Evolutionary conservation across 2,329 filamentous ascomycete species (phyloP).

Genomic region (Colletotrichum chrysophilum): DNA sequence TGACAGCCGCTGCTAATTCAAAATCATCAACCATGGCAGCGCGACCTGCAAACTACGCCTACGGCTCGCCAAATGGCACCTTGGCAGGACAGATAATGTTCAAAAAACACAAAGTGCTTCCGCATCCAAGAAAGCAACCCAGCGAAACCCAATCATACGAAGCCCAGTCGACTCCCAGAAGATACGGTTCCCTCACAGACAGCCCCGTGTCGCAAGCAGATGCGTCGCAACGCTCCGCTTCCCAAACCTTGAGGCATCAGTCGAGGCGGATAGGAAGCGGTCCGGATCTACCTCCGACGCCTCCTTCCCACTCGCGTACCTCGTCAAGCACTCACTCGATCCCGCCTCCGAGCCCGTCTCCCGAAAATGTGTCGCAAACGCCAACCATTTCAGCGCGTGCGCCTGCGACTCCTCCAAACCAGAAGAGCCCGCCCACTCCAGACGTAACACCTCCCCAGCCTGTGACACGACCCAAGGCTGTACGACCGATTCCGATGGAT

Average conservation of each 20-base stretch:
- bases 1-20: constrained; percentile 28
- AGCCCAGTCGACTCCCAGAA: constrained; percentile 20
- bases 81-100: constrained; percentile 42
- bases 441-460: constrained; percentile 74
- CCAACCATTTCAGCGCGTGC: constrained; percentile 39
- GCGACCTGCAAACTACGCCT: constrained; percentile 31
- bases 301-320: constrained; percentile 64
- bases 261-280: constrained; percentile 46
- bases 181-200: constrained; percentile 22
- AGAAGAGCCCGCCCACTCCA: constrained; percentile 74
- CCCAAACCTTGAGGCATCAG: constrained; percentile 46
- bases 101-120: constrained; percentile 52
- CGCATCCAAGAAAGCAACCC: constrained; percentile 32
- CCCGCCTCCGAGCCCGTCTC: constrained; percentile 45
- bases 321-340: constrained; percentile 58
- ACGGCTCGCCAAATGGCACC: constrained; percentile 29
- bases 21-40: constrained; percentile 38
- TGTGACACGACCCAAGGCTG: constrained; percentile 44
- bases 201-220: not conserved
- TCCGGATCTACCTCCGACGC: constrained; percentile 65
- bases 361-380: constrained; percentile 42
- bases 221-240: constrained; percentile 39
- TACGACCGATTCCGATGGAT: constrained; percentile 53
- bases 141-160: constrained; percentile 2
- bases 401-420: constrained; percentile 67